Conservation (phyloP, 2,329 filamentous ascomycete genomes). For the Teratosphaeria zuluensis region DNA sequence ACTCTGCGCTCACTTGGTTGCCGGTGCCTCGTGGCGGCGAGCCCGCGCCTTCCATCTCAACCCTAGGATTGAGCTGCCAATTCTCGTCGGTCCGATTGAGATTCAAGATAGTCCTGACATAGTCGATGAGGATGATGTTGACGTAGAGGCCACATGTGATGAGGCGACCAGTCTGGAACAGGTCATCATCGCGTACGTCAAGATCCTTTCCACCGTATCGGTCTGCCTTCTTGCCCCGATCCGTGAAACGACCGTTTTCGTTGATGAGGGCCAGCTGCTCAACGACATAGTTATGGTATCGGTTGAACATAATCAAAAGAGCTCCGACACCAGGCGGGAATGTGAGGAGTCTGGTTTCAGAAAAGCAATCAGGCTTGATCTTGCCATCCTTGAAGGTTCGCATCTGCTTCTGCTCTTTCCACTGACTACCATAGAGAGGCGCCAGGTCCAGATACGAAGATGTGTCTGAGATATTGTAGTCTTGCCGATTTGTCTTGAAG, state of each 20-base stretch:
- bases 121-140: slow-evolving; percentile 45
- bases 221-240: slow-evolving; percentile 38
- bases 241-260: slow-evolving; percentile 67
- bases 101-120: slow-evolving; percentile 45
- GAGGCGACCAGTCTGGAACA: slow-evolving; percentile 44
- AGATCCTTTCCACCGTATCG: slow-evolving; percentile 23
- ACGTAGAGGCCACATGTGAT: slow-evolving; percentile 45
- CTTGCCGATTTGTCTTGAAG: slow-evolving; percentile 54
- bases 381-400: slow-evolving; percentile 57
- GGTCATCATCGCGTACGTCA: slow-evolving; percentile 35
- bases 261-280: slow-evolving; percentile 76
- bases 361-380: slow-evolving; percentile 62
- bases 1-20: slow-evolving; percentile 44
- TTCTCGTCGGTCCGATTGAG: slow-evolving; percentile 34
- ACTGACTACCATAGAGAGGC: slow-evolving; percentile 63
- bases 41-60: slow-evolving; percentile 28
- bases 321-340: slow-evolving; percentile 61
- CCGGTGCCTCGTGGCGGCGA: slow-evolving; percentile 35
- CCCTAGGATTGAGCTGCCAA: slow-evolving; percentile 36
- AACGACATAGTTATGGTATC: slow-evolving; percentile 80
- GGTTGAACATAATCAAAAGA: slow-evolving; percentile 57
- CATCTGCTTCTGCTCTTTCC: slow-evolving; percentile 56
- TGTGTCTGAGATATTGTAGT: slow-evolving; percentile 55
- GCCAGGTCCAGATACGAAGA: slow-evolving; percentile 68
- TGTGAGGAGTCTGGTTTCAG: slow-evolving; percentile 53